These are phyloP conservation scores for Hyaloscypha finlandica DNA, from an alignment of 495 filamentous ascomycete genomes.

Conservation along the genomic window DNA sequence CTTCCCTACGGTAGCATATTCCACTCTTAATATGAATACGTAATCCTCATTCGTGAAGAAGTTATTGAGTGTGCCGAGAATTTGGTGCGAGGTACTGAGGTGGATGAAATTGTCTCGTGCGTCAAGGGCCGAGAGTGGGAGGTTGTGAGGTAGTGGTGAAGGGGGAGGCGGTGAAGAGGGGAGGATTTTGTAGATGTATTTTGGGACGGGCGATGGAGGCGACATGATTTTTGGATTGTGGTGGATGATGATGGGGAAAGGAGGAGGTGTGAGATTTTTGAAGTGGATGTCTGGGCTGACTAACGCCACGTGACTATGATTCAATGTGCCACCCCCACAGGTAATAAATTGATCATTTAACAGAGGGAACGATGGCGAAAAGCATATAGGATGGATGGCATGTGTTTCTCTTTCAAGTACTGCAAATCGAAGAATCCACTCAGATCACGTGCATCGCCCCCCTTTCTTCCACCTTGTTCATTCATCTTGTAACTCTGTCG, in stretches of 20 bases:
- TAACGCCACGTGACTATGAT: background rate
- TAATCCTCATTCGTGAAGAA: slow-evolving; percentile 31
- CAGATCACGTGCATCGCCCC: too few species aligned
- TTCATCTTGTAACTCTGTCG: too few species aligned
- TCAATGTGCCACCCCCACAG: too few species aligned
- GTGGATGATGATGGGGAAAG: background rate
- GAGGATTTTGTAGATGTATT: slow-evolving; percentile 41
- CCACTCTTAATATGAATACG: slow-evolving; percentile 34
- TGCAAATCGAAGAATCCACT: too few species aligned
- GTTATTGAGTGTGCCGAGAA: slow-evolving; percentile 30
- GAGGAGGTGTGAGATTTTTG: slow-evolving; percentile 1
- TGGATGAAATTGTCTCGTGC: slow-evolving; percentile 39
- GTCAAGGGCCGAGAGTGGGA: slow-evolving; percentile 37
- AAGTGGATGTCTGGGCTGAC: background rate
- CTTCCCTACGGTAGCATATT: slow-evolving; percentile 26
- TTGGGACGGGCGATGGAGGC: slow-evolving; percentile 8
- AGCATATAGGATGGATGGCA: too few species aligned
- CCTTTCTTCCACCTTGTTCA: too few species aligned
- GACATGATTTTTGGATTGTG: background rate
- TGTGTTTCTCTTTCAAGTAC: too few species aligned
- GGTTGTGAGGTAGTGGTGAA: slow-evolving; percentile 32
- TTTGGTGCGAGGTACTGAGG: slow-evolving; percentile 36
- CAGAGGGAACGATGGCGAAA: too few species aligned
- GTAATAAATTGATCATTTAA: too few species aligned
- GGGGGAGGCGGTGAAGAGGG: slow-evolving; percentile 29